Base-by-base conservation (phyloP, 495 filamentous ascomycete species). In the Annulohypoxylon nitens region DNA sequence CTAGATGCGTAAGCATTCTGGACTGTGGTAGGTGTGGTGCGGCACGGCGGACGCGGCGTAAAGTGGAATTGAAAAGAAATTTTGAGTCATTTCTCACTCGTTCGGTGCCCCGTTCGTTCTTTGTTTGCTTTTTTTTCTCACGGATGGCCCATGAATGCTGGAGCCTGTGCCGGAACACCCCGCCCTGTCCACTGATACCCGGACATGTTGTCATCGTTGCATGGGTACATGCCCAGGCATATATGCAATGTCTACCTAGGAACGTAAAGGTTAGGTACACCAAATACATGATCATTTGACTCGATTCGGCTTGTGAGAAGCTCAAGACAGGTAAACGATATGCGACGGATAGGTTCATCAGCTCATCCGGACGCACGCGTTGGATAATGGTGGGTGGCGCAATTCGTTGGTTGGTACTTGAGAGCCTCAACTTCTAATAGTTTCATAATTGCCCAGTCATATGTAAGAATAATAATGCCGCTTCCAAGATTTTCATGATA, bases 181-280 rank as follows among this genome's bases (percentile, higher is more conserved):
- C 25, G 51, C 26, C 9, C 12, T 5, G 26, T 34, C 51, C 48
- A 8, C 26, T 36, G 48, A 18, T 20, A 23, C 25, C 47, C 10
- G 18, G 47, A 18, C 53, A 59, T 50, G 30, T 43, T 43, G 60
- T 70, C 60, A 70, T 50, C 50, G 51, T 59, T 12, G 60, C 67
- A 64, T 59, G 25, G 45, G 51, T 30, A 34, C 25, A 36, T 36
- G 34, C 34, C 34, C 12, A 12, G 9, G 9, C 0, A 41, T 12
- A 6, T 36, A 36, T 10, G 10, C 10, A 36, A 6, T 10, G 10
- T 0, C 6, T 36, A 36, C 6, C 6, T 36, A 36, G 34, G 37
- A 12, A 20, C 36, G 36, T 6, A 60, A 37, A 45, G 41, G 16
- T 4, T 45, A 45, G 41, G 11, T n/a, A 36, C 37, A 58, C 39